Conservation (phyloP, 148 eudicot genomes). For the Selenicereus undatus region DNA sequence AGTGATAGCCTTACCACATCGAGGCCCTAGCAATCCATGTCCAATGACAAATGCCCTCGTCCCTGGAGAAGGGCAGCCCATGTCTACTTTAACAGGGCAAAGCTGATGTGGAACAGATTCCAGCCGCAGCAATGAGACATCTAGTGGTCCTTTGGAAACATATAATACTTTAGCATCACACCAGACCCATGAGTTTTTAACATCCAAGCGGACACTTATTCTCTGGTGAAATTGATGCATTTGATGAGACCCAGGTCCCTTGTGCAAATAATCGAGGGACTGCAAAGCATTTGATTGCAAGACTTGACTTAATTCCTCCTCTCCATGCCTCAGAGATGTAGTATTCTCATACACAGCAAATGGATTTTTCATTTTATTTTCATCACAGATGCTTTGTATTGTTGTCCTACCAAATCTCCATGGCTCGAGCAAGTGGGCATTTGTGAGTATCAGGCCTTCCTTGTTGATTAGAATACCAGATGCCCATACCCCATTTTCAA, state of each 20-base stretch:
- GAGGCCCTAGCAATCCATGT: constrained; percentile 93
- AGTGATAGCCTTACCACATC: constrained; percentile 52
- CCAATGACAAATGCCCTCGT: constrained; percentile 82
- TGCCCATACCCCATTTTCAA: constrained; percentile 85
- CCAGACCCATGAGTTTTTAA: constrained; percentile 74
- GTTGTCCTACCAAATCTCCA: constrained; percentile 77
- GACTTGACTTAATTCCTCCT: constrained; percentile 10
- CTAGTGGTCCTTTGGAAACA: constrained; percentile 83
- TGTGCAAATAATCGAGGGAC: constrained; percentile 29
- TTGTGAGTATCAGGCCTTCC: constrained; percentile 84
- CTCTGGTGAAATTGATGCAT: constrained; percentile 29
- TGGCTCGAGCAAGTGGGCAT: constrained; percentile 96
- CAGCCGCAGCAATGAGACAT: constrained; percentile 77
- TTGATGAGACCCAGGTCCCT: constrained; percentile 21
- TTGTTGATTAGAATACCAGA: constrained; percentile 85
- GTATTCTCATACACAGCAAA: constrained; percentile 26
- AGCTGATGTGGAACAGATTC: constrained; percentile 61
- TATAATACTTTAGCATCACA: constrained; percentile 66
- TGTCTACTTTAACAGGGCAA: constrained; percentile 54
- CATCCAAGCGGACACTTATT: constrained; percentile 73
- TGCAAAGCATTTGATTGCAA: constrained; percentile 23
- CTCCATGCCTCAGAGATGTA: constrained; percentile 9
- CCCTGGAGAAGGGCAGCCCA: constrained; percentile 63
- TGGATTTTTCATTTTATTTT: constrained; percentile 25
- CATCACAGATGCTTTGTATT: constrained; percentile 35